Conservation (phyloP, 2,329 filamentous ascomycete genomes). For the Teratosphaeria viscida region DNA sequence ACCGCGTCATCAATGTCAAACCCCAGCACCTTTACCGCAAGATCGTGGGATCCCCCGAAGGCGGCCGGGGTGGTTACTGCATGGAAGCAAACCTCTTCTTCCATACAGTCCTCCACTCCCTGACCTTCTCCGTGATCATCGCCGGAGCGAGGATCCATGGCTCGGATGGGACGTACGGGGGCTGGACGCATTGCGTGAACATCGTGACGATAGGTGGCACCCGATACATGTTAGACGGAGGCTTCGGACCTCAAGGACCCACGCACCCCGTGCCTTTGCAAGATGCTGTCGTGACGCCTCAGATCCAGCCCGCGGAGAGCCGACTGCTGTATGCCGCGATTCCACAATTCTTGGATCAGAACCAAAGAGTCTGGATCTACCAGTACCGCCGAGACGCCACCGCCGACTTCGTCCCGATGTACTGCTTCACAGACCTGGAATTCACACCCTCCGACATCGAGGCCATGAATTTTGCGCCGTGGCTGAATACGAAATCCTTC, state of each 20-base stretch:
- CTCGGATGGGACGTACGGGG: conserved; percentile 7
- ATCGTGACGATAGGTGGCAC: conserved; percentile 24
- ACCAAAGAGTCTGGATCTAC: conserved; percentile 34
- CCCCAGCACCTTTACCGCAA: conserved; percentile 43
- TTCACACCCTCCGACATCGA: conserved; percentile 51
- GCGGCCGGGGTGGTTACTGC: conserved; percentile 47
- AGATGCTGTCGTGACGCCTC: conserved; percentile 3
- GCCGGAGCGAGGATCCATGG: conserved; percentile 30
- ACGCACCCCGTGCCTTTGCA: conserved; percentile 29
- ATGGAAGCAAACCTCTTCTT: conserved; percentile 50
- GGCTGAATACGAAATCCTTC: conserved; percentile 37
- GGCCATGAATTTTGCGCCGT: conserved; percentile 49
- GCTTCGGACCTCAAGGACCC: conserved; percentile 29
- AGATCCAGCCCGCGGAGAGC: conserved; percentile 13
- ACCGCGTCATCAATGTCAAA: conserved; percentile 39
- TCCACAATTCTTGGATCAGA: conserved; percentile 9
- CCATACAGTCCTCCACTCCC: conserved; percentile 38
- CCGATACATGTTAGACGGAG: conserved; percentile 30
- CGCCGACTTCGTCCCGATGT: conserved; percentile 48
- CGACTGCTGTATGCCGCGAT: conserved; percentile 11
- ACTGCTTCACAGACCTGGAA: conserved; percentile 56
- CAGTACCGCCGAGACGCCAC: conserved; percentile 23
- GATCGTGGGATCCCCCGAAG: conserved; percentile 29
- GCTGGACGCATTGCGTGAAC: conserved; percentile 35
- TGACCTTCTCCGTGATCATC: conserved; percentile 39